phyloP scores from a whole-genome alignment of 2,329 filamentous ascomycete species.

The Epichloe uncinata region DNA sequence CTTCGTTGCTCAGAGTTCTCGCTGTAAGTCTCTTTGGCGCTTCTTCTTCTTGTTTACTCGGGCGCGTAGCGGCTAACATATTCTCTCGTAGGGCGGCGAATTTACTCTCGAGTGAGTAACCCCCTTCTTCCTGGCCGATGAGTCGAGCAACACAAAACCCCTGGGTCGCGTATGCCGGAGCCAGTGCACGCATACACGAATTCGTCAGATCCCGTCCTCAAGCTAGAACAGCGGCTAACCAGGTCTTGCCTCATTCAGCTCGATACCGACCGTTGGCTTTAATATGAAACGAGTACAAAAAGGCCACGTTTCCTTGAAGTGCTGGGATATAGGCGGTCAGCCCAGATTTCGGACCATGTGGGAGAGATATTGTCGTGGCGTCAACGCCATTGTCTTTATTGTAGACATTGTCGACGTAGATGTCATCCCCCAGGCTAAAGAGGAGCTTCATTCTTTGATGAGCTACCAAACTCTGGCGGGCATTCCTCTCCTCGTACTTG shows the following conservation, averaged over 20 bases:
- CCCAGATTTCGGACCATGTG: constrained; percentile 97
- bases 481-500: constrained; percentile 85
- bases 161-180: neutral
- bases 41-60: neutral
- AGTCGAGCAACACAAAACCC: neutral
- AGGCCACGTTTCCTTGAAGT: constrained; percentile 96
- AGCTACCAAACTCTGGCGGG: constrained; percentile 71
- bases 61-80: neutral
- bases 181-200: neutral
- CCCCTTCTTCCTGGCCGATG: neutral
- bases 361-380: constrained; percentile 95
- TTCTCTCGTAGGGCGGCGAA: constrained; percentile 64
- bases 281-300: constrained; percentile 98
- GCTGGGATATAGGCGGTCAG: constrained; percentile 97
- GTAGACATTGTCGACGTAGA: constrained; percentile 85
- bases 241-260: constrained; percentile 42
- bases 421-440: constrained; percentile 70
- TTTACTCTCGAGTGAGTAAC: constrained; percentile 89
- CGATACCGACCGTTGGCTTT: constrained; percentile 95
- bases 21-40: constrained; percentile 53
- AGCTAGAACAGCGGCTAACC: neutral
- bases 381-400: constrained; percentile 97
- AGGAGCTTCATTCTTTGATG: constrained; percentile 84
- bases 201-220: neutral
- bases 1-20: constrained; percentile 81